Base-by-base conservation (phyloP, 257 asterid genomes). In the Solanum paucissectum region DNA sequence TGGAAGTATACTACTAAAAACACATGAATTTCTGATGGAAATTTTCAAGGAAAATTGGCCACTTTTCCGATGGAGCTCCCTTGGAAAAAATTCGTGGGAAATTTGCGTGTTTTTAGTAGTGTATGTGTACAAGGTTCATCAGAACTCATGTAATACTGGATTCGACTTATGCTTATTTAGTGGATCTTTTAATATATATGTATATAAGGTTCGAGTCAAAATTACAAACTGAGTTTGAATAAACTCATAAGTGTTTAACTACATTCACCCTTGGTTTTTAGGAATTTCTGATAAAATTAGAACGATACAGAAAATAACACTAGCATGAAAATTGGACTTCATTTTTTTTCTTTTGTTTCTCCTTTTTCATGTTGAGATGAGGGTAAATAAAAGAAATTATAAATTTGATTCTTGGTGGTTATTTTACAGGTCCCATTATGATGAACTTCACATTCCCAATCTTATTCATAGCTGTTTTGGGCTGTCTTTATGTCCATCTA, bases 361-460 rank as follows among this genome's bases (percentile, higher is more conserved):
- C 3, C 0, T 52, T 52, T 52, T 18, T 60, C n/a, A n/a, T 32
- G 12, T 58, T 34, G 44, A 23, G 27, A 25, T 44, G 12, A 32
- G 40, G 40, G 20, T 12, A 14, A 86, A 55, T 14, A 23, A 40
- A 46, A 49, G 36, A 9, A 6, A 11, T 44, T 49, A 40, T 33
- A 12, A 12, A 5, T 68, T 81, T 81, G 18, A 44, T 81, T 81
- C 16, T 46, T 71, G 62, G 36, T 87, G 58, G 58, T 29, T 4
- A 71, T 73, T 34, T 46, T 86, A 25, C 91, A 95, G 98, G 98
- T 87, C 95, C 99, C 21, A 95, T 95, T 84, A 92, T 94, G 94
- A 87, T 97, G 95, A 97, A 94, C 93, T 97, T 96, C 93, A 96
- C 99, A 68, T 93, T 96, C 72, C 99, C 99, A 25, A 93, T 97